phyloP scores from a whole-genome alignment of 1,139 yeast genomes.

The Blastobotrys capitulatus region DNA sequence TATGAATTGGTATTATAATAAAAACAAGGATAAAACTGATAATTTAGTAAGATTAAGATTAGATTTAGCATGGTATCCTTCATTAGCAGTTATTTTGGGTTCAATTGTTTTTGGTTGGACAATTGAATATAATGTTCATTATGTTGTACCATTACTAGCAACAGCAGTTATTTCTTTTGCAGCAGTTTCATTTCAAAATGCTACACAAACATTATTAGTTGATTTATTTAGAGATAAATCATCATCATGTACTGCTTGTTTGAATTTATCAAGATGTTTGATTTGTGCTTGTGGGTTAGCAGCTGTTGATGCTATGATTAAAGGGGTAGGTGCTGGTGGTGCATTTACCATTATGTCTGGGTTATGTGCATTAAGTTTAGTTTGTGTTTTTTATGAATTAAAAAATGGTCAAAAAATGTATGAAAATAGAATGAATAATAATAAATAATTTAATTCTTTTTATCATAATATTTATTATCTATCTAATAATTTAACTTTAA shows the following conservation, averaged over 20 bases:
- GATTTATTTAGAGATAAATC: slow-evolving; percentile 56
- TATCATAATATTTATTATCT: neutral
- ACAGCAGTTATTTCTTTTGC: slow-evolving; percentile 48
- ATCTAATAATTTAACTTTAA: slow-evolving; percentile 17
- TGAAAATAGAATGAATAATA: neutral
- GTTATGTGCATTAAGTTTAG: slow-evolving; percentile 26
- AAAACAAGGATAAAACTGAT: slow-evolving; percentile 31
- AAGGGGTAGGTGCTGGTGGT: slow-evolving; percentile 53
- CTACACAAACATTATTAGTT: slow-evolving; percentile 51
- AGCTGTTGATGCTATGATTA: slow-evolving; percentile 52
- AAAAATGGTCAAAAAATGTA: slow-evolving; percentile 7
- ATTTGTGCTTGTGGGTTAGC: slow-evolving; percentile 60
- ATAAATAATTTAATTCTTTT: no score
- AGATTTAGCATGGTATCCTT: slow-evolving; percentile 32
- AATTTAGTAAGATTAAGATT: slow-evolving; percentile 49
- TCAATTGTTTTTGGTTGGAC: slow-evolving; percentile 68
- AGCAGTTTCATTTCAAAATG: slow-evolving; percentile 46
- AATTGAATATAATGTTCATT: slow-evolving; percentile 41
- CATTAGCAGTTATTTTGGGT: slow-evolving; percentile 30
- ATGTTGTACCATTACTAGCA: slow-evolving; percentile 53
- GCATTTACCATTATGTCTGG: slow-evolving; percentile 55
- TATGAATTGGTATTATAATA: slow-evolving; percentile 30
- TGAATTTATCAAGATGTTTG: slow-evolving; percentile 56
- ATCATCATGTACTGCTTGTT: slow-evolving; percentile 57
- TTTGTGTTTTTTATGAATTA: slow-evolving; percentile 16